Percentiles rank a stretch among this genome's conserved stretches.
Conservation (phyloP, 495 filamentous ascomycete genomes). For the Hyaloscypha variabilis region DNA sequence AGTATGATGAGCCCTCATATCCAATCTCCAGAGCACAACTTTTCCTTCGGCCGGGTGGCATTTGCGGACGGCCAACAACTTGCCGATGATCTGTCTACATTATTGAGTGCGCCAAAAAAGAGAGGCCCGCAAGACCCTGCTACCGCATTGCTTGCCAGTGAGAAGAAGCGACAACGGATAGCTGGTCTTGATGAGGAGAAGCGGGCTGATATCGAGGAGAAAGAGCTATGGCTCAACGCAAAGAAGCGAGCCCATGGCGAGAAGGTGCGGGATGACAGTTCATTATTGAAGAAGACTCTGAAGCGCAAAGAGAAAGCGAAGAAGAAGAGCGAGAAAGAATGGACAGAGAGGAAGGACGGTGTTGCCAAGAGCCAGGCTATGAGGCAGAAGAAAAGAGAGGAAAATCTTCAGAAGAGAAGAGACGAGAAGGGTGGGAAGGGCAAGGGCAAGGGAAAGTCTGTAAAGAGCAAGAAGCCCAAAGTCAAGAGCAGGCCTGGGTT, state of each 20-base stretch:
- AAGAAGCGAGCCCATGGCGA: conserved; percentile 88
- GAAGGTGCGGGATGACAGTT: conserved; percentile 84
- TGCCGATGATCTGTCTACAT: conserved; percentile 63
- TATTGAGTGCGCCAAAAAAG: conserved; percentile 59
- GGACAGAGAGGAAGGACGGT: conserved; percentile 78
- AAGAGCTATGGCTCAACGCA: conserved; percentile 92
- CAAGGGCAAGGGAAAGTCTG: conserved; percentile 57
- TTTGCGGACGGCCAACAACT: conserved; percentile 83
- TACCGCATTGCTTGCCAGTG: conserved; percentile 68
- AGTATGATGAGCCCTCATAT: conserved; percentile 71
- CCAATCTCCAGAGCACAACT: conserved; percentile 58
- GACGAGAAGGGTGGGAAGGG: conserved; percentile 71
- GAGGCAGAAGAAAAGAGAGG: conserved; percentile 84
- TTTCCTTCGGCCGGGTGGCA: conserved; percentile 83
- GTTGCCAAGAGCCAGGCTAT: conserved; percentile 76
- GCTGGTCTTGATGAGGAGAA: conserved; percentile 73
- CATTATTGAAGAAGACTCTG: conserved; percentile 89
- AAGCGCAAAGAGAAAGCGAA: conserved; percentile 91
- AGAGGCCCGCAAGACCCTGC: conserved; percentile 81
- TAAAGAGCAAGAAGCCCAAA: conserved; percentile 58
- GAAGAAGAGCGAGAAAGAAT: conserved; percentile 87
- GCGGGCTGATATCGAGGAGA: conserved; percentile 83
- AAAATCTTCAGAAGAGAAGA: conserved; percentile 80
- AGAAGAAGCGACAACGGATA: conserved; percentile 73
- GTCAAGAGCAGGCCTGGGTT: conserved; percentile 70